Base-by-base conservation (phyloP, 768 basidiomycete genomes). In the Russula dissimulans region DNA sequence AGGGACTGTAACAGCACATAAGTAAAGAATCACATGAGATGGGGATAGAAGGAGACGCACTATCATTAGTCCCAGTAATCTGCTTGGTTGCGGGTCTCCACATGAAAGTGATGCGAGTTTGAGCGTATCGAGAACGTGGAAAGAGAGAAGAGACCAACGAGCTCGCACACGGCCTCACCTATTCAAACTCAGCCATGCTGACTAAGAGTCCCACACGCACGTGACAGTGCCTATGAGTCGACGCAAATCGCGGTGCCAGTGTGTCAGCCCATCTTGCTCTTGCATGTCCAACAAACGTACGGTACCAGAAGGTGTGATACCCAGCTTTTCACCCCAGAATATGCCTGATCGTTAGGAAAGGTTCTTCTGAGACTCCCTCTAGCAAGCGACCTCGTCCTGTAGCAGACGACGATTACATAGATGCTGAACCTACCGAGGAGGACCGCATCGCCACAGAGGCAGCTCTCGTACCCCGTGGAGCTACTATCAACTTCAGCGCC, bases 11-110 rank as follows among this genome's bases (percentile, higher is more conserved):
- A 48, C 36, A 18, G 18, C n/a, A 44, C 52, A 61, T 59, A 44
- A 63, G 46, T 42, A 54, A 44, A 42, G 5, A 32, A 44, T 32
- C 11, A 59, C 44, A 59, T 61, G 56, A 36, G 31, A 49, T 50
- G 10, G 14, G 51, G 43, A 56, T 0, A 9, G 36, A 18, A 48
- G n/a, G n/a, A 46, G 36, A 74, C 83, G 67, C 42, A 90, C 92
- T 88, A 47, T 95, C 93, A 67, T 97, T 97, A 22, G 93, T 95
- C 59, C 93, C 94, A 42, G 90, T 90, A 32, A 94, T 88, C 74
- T 91, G 87, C 66, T 85, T 85, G 59, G 91, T 91, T 64, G 91
- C 89, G 58, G 89, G 89, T 74, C 85, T 86, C 89, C 90, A 92
- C 90, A 92, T 91, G 64, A 68, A 73, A 55, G 64, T 29, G 60